Evolutionary conservation across 768 basidiomycete species (phyloP), one percentile per base, ranked within the genome.

Genomic region (Macrolepiota dolichaula): DNA sequence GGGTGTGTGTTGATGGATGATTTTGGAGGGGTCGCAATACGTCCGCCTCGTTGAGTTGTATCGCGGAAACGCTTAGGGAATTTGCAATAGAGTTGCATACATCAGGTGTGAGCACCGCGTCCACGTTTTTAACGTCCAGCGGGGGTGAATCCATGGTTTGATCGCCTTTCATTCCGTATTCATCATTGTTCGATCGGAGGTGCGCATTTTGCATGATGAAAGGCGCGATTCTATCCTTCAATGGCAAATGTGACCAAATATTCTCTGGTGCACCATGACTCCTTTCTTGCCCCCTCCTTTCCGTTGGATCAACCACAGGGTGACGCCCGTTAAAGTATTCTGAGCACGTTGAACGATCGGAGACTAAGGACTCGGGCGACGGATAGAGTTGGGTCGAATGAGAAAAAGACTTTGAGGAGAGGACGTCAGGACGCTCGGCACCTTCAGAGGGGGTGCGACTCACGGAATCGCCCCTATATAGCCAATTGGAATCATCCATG

Each of bases 151-250:
- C 29, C 7, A 32, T 32, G 29, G 13, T 19, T 19, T 24, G 44
- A 51, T 37, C 19, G 3, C 17, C 11, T 17, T 36, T 17, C 22
- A 17, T 11, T 22, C 24, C 19, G 15, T 25, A 29, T 25, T 22
- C 38, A 25, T 44, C 36, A 32, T 29, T 17, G 13, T 2, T 49
- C 11, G n/a, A 40, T 6, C 59, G 52, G 19, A 54, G 59, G 9
- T 24, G 27, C 17, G 53, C 44, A 32, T 64, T 69, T 51, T 62
- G 64, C 32, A 60, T 46, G 29, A 69, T 54, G 1, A 69, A 57
- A 38, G 68, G 66, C 32, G 62, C 40, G 49, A 69, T 53, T n/a
- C 59, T 36, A 29, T 51, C 64, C 40, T 63, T 64, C 44, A 69
- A 53, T 13, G 52, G 22, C 19, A 46, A 27, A 9, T 29, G 32